These are phyloP conservation scores for Candida loeiensis DNA, from an alignment of 805 yeast species.

Conservation along the genomic window DNA sequence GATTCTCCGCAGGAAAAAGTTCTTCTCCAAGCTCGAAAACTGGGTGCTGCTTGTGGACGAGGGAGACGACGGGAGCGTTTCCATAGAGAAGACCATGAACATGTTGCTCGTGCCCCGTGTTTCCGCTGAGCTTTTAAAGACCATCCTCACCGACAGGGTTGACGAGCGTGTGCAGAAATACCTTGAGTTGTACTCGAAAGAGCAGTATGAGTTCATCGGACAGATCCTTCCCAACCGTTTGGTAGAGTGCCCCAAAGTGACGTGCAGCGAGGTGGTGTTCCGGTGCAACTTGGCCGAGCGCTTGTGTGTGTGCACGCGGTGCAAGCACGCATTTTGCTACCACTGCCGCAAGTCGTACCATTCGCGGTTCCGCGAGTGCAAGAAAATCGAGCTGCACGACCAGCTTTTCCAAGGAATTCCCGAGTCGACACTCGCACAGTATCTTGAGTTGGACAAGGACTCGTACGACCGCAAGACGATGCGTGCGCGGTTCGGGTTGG, in stretches of 20 bases:
- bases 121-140: conserved; percentile 28
- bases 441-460: conserved; percentile 1
- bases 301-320: conserved; percentile 46
- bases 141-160: conserved; percentile 20
- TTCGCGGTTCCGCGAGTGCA: conserved; percentile 48
- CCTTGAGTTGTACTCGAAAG: conserved; percentile 30
- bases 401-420: conserved; percentile 23
- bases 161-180: conserved; percentile 34
- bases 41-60: conserved; percentile 19
- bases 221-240: conserved; percentile 47
- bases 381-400: conserved; percentile 15
- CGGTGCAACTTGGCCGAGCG: conserved; percentile 44
- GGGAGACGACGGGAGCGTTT: neutral
- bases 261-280: conserved; percentile 46
- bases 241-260: conserved; percentile 46
- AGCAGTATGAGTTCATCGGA: conserved; percentile 42
- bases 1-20: conserved; percentile 15
- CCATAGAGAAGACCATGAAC: conserved; percentile 9
- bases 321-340: conserved; percentile 54
- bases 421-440: neutral
- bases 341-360: conserved; percentile 62
- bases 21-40: conserved; percentile 17
- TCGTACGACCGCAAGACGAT: conserved; percentile 20
- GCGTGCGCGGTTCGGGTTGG: conserved; percentile 44
- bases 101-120: conserved; percentile 41